Base-by-base conservation (phyloP, 1,284 basidiomycete species). In the Microstroma glucosiphilum region DNA sequence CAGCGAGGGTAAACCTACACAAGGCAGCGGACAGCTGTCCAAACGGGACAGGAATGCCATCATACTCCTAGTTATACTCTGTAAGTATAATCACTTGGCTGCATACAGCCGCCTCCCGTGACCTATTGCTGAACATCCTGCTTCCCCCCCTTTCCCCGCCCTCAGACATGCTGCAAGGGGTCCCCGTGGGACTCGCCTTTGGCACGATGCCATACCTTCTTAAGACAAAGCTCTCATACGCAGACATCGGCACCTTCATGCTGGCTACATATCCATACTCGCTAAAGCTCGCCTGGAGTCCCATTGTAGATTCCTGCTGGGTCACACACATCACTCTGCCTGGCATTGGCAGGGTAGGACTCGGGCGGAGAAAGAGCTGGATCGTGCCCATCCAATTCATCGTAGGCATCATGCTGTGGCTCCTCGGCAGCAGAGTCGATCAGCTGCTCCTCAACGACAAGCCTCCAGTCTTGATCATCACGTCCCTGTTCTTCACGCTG, bases 131-230 rank as follows among this genome's bases (percentile, higher is more conserved):
- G 21, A 49, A 23, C n/a, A n/a, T 8, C 17, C 26, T 58, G 43
- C 30, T 23, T 9, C 11, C 42, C 40, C 43, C 15, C 26, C 21
- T 41, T 19, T 2, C 40, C 59, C 25, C 19, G 40, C 49, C 21
- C 19, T 40, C 65, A 91, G 89, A 92, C 80, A 83, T 93, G 49
- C 87, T 98, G 41, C 94, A 98, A 82, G 94, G 94, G 63, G 88
- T 98, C 69, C 96, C 94, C 49, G 90, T 98, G 78, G 85, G 92
- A 80, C 66, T 79, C 9, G 82, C 81, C 23, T 82, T 83, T 64
- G 96, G 94, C 67, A 97, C 94, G 40, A 87, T 99, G 40, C 94
- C 96, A 30, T 97, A 96, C 84, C 86, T 98, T 80, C 86, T 98
- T 63, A 89, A 91, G 81, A 88, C 96, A 71, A 89, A 94, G 80